Evolutionary conservation across 2,329 filamentous ascomycete species (phyloP).

Genomic region (Zymoseptoria ardabiliae): DNA sequence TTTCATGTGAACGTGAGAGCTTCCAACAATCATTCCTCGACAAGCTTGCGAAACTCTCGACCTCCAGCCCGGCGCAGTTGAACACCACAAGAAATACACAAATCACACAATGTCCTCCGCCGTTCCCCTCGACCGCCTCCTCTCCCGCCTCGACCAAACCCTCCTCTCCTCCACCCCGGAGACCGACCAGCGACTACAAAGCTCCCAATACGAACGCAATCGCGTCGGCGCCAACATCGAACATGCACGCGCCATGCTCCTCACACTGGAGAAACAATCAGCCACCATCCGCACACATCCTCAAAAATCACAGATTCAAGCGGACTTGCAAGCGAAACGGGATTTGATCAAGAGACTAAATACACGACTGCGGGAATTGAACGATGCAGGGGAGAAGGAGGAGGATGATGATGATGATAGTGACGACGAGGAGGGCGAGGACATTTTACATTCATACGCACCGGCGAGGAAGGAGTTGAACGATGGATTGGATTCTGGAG

Average conservation of each 20-base stretch:
- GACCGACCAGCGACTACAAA: constrained; percentile 36
- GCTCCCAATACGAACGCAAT: constrained; percentile 59
- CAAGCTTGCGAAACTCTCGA: background rate
- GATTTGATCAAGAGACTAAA: constrained; percentile 59
- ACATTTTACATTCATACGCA: constrained; percentile 36
- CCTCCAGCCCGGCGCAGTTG: background rate
- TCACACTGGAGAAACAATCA: constrained; percentile 63
- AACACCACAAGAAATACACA: background rate
- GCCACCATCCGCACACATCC: constrained; percentile 51
- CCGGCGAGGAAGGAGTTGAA: constrained; percentile 31
- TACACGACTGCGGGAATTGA: constrained; percentile 60
- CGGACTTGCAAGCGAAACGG: constrained; percentile 57
- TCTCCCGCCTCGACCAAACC: constrained; percentile 58
- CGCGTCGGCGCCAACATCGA: constrained; percentile 59
- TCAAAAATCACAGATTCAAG: constrained; percentile 54
- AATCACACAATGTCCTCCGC: constrained; percentile 9
- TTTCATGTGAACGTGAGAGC: constrained; percentile 5
- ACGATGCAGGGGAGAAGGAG: constrained; percentile 47
- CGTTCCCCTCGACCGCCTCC: constrained; percentile 50
- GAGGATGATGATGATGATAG: constrained; percentile 32
- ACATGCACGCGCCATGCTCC: constrained; percentile 61
- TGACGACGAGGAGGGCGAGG: constrained; percentile 35
- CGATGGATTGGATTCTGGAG: constrained; percentile 21
- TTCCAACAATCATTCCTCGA: background rate
- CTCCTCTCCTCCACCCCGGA: constrained; percentile 52